Conservation (phyloP, 2,329 filamentous ascomycete genomes). For the Aureobasidium vineae region DNA sequence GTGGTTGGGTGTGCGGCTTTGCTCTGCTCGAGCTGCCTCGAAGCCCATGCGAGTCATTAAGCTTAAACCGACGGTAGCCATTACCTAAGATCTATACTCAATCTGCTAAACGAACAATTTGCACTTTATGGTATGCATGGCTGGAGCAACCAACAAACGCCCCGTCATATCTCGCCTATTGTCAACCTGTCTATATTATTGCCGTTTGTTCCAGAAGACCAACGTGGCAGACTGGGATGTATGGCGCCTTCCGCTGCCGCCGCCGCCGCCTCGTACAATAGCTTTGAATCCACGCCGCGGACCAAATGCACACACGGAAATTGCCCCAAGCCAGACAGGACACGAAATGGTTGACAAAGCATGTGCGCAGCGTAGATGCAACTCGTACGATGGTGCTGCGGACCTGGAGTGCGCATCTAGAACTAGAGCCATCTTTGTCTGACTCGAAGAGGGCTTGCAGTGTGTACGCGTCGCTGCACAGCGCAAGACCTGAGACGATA, state of each 20-base stretch:
- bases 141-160: conserved; percentile 13
- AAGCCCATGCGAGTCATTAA: conserved; percentile 22
- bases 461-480: conserved; percentile 2
- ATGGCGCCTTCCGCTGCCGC: conserved; percentile 7
- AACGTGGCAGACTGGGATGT: not conserved
- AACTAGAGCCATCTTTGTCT: not conserved
- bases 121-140: conserved; percentile 17
- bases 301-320: not conserved
- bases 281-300: conserved; percentile 18
- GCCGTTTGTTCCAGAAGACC: conserved; percentile 13
- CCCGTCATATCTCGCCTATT: not conserved
- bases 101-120: not conserved
- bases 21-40: conserved; percentile 17
- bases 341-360: conserved; percentile 2
- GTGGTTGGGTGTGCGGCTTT: conserved; percentile 16
- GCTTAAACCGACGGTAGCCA: not conserved
- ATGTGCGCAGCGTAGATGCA: conserved; percentile 9
- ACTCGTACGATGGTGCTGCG: conserved; percentile 16
- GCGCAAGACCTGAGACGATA: not conserved
- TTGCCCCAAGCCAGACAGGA: not conserved
- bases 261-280: not conserved
- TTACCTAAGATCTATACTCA: conserved; percentile 8
- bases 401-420: not conserved
- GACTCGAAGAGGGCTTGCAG: not conserved
- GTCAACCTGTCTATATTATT: not conserved